Evolutionary conservation across 148 eudicot genomes (phyloP).

Genomic region (Arbutus unedo): DNA sequence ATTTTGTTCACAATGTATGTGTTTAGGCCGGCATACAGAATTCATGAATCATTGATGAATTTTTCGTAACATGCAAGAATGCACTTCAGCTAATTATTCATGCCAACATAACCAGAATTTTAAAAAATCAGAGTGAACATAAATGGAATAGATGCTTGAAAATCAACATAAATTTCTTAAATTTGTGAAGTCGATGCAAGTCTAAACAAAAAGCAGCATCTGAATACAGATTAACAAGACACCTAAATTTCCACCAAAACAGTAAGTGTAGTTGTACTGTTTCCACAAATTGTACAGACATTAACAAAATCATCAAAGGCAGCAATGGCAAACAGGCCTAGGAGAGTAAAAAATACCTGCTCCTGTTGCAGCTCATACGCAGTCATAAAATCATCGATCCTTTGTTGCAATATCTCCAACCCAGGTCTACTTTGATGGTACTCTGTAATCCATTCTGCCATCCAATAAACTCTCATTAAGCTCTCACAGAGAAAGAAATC

Average conservation of each 20-base stretch:
- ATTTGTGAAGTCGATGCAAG: neutral
- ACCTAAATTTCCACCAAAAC: neutral
- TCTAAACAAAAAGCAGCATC: neutral
- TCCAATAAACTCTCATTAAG: conserved; percentile 9
- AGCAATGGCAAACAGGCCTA: neutral
- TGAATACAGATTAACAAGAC: neutral
- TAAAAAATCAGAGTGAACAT: neutral
- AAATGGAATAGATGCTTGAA: neutral
- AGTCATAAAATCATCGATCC: conserved; percentile 73
- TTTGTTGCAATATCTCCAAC: conserved; percentile 63
- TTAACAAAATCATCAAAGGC: neutral
- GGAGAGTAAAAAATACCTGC: conserved; percentile 46
- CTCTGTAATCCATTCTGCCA: conserved; percentile 71
- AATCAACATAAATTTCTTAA: neutral
- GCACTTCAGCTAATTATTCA: neutral
- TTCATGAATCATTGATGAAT: neutral
- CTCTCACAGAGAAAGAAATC: neutral
- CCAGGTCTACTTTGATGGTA: conserved; percentile 71
- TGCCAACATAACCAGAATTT: neutral
- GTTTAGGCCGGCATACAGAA: neutral
- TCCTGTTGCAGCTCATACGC: conserved; percentile 62
- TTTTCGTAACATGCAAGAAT: neutral
- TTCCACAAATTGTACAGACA: neutral
- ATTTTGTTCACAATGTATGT: neutral
- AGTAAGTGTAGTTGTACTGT: neutral